Evolutionary conservation across 169 alveolate species (phyloP), one percentile per base, ranked within the genome.

Genomic region (Neospora caninum): DNA sequence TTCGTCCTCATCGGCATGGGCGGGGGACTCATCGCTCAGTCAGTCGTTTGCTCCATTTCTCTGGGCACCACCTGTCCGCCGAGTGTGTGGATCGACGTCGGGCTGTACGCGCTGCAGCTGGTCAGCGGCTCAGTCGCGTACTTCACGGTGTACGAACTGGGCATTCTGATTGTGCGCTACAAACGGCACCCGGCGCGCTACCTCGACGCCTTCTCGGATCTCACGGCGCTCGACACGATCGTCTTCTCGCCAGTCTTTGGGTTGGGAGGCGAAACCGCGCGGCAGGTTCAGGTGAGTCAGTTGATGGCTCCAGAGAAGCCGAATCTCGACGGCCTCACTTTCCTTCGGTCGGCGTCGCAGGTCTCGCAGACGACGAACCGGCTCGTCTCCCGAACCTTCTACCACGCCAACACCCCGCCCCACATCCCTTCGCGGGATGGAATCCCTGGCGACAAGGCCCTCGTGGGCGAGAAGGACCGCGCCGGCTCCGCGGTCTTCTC

Each of bases 91-190:
- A 78, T 93, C n/a, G 97, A 96, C 42, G 82, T 94, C 27, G 73
- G 95, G 42, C 95, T 95, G 18, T 96, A 92, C 84, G 82, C 91
- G 64, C 92, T 96, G 78, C 96, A 96, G 94, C 69, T 96, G 39
- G 70, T 94, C 38, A 94, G 94, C 31, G 97, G 97, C 20, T 64
- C 93, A 42, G 92, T 93, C 29, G 78, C 93, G 27, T 96, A 96
- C 93, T 94, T 94, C 80, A 92, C 96, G 38, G 86, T 94, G 91
- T 96, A 96, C 89, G 94, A 96, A 78, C 94, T 96, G 53, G 95
- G 97, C 49, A 58, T 82, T 41, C 92, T 96, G 25, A 88, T 96
- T 41, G 96, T 95, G 34, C 86, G 95, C 73, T 96, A 95, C 53
- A 96, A 96, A 64, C 88, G 82, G 49, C 93, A 96, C 78, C 97